Conservation (phyloP, 2,329 filamentous ascomycete species). For the Hypoxylon sp. region DNA sequence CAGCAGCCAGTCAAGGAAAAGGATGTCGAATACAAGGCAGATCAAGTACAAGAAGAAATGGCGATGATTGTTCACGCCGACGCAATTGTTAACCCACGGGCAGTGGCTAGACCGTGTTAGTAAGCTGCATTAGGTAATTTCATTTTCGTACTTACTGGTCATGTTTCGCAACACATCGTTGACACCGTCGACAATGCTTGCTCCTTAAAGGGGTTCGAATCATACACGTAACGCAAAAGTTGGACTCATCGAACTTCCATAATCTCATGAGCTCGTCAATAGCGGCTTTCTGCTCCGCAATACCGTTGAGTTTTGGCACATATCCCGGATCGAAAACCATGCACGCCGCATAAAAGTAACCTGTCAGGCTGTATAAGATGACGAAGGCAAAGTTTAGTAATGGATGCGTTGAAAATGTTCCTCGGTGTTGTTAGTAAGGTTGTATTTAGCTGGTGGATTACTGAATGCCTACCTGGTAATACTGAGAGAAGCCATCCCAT, state of each 20-base stretch:
- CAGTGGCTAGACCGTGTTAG: conserved; percentile 75
- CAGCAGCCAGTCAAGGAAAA: conserved; percentile 76
- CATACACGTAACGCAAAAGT: conserved; percentile 97
- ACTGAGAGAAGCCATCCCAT: conserved; percentile 80
- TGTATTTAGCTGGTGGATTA: neutral
- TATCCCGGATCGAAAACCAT: conserved; percentile 94
- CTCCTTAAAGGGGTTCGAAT: conserved; percentile 90
- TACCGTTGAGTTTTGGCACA: conserved; percentile 89
- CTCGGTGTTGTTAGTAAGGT: conserved; percentile 57
- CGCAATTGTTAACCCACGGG: conserved; percentile 97
- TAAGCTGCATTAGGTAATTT: neutral
- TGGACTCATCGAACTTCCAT: conserved; percentile 93
- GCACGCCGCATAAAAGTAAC: conserved; percentile 87
- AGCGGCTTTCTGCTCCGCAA: conserved; percentile 87
- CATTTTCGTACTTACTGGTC: conserved; percentile 78
- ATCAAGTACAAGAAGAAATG: conserved; percentile 95
- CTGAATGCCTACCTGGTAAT: conserved; percentile 70
- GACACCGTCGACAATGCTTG: conserved; percentile 94
- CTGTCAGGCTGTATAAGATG: conserved; percentile 71
- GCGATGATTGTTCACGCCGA: conserved; percentile 94
- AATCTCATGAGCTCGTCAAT: conserved; percentile 87
- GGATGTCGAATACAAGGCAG: conserved; percentile 78
- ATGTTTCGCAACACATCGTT: conserved; percentile 93
- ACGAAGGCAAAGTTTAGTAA: conserved; percentile 83
- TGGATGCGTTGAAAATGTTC: conserved; percentile 73